phyloP scores from a whole-genome alignment of 305 asterid species.

The Fraxinus velutina region DNA sequence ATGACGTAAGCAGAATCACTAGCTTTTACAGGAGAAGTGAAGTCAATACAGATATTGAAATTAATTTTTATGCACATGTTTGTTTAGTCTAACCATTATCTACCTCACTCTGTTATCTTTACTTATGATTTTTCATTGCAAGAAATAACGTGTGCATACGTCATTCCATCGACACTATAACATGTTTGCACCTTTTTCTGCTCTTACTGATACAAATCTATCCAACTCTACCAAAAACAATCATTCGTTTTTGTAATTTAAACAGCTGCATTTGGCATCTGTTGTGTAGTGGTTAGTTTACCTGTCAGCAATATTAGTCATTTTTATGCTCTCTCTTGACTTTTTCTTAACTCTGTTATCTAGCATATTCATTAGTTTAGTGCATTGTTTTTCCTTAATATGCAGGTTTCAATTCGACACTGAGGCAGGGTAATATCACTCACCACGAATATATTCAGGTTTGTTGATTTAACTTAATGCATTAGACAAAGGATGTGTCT shows the following conservation, averaged over 20 bases:
- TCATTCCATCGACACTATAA: background rate
- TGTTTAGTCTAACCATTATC: background rate
- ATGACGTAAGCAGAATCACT: background rate
- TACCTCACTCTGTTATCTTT: background rate
- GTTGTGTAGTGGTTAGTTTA: background rate
- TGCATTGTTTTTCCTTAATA: slow-evolving; percentile 25
- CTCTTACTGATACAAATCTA: slow-evolving; percentile 10
- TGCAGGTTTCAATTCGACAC: slow-evolving; percentile 94
- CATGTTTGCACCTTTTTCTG: background rate
- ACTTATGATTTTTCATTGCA: background rate
- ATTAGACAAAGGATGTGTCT: slow-evolving; percentile 6
- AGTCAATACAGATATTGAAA: background rate
- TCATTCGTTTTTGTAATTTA: background rate
- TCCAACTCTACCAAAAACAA: background rate
- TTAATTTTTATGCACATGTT: background rate
- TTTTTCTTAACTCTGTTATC: background rate
- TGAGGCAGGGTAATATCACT: slow-evolving; percentile 96
- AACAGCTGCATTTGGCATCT: slow-evolving; percentile 6
- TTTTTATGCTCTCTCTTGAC: slow-evolving; percentile 12
- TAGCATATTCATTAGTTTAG: slow-evolving; percentile 5
- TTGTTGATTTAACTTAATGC: slow-evolving; percentile 19
- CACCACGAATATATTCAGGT: slow-evolving; percentile 99
- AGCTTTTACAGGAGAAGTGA: background rate
- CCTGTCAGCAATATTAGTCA: slow-evolving; percentile 15
- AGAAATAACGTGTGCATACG: background rate